Evolutionary conservation across 192 early-diverging fungal genomes (phyloP).

Genomic region (Backusella australiensis): DNA sequence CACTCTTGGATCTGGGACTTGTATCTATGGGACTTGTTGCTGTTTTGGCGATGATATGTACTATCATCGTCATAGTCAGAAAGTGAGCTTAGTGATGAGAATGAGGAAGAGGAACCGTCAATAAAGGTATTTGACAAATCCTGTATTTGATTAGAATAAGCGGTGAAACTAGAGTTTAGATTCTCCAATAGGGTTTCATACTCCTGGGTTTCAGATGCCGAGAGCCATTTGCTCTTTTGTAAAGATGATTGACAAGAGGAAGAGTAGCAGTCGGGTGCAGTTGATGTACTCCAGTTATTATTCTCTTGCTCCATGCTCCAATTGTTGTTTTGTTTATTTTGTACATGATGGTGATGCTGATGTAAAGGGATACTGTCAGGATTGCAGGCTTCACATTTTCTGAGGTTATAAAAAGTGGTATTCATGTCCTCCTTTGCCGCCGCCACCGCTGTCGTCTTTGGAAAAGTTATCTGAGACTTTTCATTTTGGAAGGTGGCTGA

Average conservation of each 20-base stretch:
- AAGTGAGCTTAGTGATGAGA: not conserved
- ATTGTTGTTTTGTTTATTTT: slow-evolving; percentile 1
- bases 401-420: not conserved
- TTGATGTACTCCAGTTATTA: not conserved
- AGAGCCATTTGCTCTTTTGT: not conserved
- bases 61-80: not conserved
- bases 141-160: not conserved
- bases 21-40: not conserved
- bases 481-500: not conserved
- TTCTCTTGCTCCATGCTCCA: not conserved
- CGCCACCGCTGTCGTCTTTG: not conserved
- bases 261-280: not conserved
- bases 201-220: not conserved
- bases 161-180: not conserved
- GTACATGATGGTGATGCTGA: not conserved
- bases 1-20: slow-evolving; percentile 4
- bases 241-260: not conserved
- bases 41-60: not conserved
- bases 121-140: not conserved
- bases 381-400: slow-evolving; percentile 3
- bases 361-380: slow-evolving; percentile 1
- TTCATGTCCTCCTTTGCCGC: not conserved
- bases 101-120: not conserved
- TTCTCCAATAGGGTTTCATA: not conserved
- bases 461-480: not conserved